Conservation (phyloP, 495 filamentous ascomycete species). For the Xylaria cubensis region DNA sequence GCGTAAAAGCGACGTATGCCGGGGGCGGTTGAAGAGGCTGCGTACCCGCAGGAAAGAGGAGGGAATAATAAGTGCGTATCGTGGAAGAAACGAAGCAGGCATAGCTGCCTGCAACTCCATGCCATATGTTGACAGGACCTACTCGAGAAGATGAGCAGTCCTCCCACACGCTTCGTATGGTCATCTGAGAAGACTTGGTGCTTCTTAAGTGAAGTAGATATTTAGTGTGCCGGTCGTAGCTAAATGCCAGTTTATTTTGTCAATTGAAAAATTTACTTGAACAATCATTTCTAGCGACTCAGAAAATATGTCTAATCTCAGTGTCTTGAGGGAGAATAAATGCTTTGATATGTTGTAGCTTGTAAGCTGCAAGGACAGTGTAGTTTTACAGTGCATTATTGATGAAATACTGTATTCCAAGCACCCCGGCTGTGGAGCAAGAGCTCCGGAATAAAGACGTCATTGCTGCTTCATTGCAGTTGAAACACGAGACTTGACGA, state of each 20-base stretch:
- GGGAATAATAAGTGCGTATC: conserved; percentile 21
- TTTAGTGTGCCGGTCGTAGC: conserved; percentile 23
- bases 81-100: conserved; percentile 2
- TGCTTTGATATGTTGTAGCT: no score
- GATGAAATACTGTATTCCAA: not conserved
- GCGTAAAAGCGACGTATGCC: conserved; percentile 5
- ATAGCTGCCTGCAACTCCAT: not conserved
- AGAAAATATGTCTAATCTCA: not conserved
- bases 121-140: conserved; percentile 9
- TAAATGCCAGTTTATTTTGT: conserved; percentile 10
- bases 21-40: conserved; percentile 1
- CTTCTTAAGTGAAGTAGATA: conserved; percentile 22
- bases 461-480: conserved; percentile 24
- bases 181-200: conserved; percentile 16
- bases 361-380: not conserved
- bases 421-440: conserved; percentile 1
- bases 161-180: conserved; percentile 9
- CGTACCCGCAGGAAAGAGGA: conserved; percentile 21
- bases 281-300: not conserved
- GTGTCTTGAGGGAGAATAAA: not conserved
- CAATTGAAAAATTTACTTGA: not conserved
- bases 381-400: not conserved
- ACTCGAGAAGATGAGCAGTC: conserved; percentile 8
- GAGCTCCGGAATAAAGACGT: conserved; percentile 21
- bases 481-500: not conserved